Conservation (phyloP, 1,284 basidiomycete species). For the Wallemia hederae region DNA sequence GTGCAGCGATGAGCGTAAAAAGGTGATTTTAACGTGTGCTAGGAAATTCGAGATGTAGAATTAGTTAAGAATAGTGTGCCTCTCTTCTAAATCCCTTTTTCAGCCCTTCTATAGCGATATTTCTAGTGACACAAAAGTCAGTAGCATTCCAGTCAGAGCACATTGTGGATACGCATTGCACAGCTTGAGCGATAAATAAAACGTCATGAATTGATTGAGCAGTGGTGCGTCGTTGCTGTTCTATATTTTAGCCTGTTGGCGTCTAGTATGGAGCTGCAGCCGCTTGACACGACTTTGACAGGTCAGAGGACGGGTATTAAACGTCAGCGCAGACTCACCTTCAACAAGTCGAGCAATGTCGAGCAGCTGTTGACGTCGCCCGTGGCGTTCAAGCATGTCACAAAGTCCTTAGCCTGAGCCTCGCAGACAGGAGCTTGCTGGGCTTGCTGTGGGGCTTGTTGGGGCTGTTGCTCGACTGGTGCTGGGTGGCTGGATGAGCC, state of each 20-base stretch:
- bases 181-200: too few relatives aligned
- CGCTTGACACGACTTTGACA: neutral
- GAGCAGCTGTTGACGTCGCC: neutral
- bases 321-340: neutral
- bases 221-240: neutral
- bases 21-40: too few relatives aligned
- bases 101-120: too few relatives aligned
- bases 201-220: neutral
- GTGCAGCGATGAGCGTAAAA: neutral
- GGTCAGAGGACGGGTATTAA: neutral
- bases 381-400: neutral
- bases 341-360: neutral
- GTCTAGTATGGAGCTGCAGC: neutral
- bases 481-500: constrained; percentile 22
- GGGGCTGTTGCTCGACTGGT: constrained; percentile 19
- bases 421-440: neutral
- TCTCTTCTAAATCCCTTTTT: too few relatives aligned
- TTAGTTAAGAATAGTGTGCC: too few relatives aligned
- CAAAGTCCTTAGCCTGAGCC: neutral
- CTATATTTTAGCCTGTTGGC: neutral
- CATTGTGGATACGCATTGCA: too few relatives aligned
- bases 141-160: too few relatives aligned
- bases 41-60: too few relatives aligned
- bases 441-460: constrained; percentile 17
- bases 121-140: too few relatives aligned